Base-by-base conservation (phyloP, 495 filamentous ascomycete genomes). In the Penicillium cataractarum region DNA sequence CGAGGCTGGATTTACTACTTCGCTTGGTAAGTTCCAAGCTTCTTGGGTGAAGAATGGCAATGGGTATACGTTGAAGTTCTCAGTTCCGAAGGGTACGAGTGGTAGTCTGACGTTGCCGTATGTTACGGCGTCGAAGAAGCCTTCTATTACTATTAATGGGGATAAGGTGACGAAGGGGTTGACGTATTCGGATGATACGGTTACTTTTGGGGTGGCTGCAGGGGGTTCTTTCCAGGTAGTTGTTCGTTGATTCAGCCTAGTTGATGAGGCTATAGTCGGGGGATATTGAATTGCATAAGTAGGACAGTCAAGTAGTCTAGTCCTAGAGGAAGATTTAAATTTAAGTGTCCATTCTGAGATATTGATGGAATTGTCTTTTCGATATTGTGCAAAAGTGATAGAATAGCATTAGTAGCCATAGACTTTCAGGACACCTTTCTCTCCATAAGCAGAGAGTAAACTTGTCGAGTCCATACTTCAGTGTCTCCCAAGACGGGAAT, bases 1-100 rank as follows among this genome's bases (percentile, higher is more conserved):
- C 0, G 73, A 82, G 62, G 86, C 82, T 19, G 87, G 86, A 2
- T 88, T 88, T 62, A 76, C 78, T 12, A 86, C 83, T 0, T 67
- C 69, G 10, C 68, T 86, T 26, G 86, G 86, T 3, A 77, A 70
- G 55, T 87, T 84, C 65, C 71, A 81, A 32, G 83, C 70, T 6
- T 55, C 63, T 31, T 79, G 76, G 76, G 63, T 21, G 12, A 70
- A 78, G 42, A 60, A 57, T 33, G 63, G 74, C 0, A 65, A 73
- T 66, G 65, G 69, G 42, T 76, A 76, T 70, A 72, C 42, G 4
- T 40, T 78, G 55, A 68, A 70, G 51, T 78, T 73, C 31, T 66
- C 78, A 12, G 76, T 81, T 15, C 84, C 85, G 2, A 60, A 67
- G 37, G 79, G 77, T 2, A 86, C 83, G 8, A 70, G 46, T 26